Evolutionary conservation across 208 protist genomes (phyloP), one percentile per base, ranked within the genome.

Genomic region (Vickermania spadyakhi): DNA sequence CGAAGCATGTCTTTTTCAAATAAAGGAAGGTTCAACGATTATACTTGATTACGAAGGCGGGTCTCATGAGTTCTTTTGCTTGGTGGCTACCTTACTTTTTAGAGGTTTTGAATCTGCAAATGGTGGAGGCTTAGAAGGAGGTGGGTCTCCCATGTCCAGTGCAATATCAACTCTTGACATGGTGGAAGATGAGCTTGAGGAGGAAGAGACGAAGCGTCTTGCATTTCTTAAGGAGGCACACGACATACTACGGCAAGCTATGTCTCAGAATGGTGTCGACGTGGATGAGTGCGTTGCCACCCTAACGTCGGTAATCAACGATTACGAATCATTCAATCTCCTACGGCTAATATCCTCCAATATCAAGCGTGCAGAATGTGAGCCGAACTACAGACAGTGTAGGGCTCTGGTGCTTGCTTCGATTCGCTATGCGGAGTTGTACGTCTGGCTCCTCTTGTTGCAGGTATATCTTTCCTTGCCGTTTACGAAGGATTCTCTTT

Each of bases 381-480:
- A 64, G 60, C 61, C 72, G 11, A 45, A 63, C 23, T 21, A 2
- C 1, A 36, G 14, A 23, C n/a, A 7, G 18, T 77, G 72, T 60
- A 58, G 61, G 25, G 26, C 42, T n/a, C 36, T 36, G 28, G 72
- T 76, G 14, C 7, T 72, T 2, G 23, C 4, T 2, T 66, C 72
- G 0, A 56, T 69, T 0, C 79, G 71, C 50, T 51, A 72, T 1
- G 52, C 71, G 14, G 75, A 93, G 72, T 70, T 82, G 54, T 82
- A 77, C 45, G 77, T 77, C 53, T 77, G 75, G 66, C 70, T 89
- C 0, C 45, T 89, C 53, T 56, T 89, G 14, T 73, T 93, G 13
- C 63, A 86, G 31, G 62, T 66, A n/a, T 89, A 80, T 57, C 54
- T 93, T 4, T 54, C 66, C 1, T 68, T 69, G 13, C 56, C 56